Evolutionary conservation across 179 eudicot genomes (phyloP).

Genomic region (Spinacia oleracea): DNA sequence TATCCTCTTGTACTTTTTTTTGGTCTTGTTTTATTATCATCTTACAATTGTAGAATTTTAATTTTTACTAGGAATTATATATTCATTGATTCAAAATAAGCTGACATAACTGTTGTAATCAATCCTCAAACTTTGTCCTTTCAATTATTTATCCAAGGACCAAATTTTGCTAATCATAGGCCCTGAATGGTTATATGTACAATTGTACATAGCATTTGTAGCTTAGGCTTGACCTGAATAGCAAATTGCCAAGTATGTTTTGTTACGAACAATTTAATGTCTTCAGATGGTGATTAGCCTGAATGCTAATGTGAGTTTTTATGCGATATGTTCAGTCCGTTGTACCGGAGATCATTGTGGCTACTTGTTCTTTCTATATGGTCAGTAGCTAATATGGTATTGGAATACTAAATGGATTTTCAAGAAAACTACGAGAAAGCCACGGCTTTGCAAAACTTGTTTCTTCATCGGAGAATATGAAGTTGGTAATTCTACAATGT

Average conservation of each 20-base stretch:
- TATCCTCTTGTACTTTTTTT: neutral
- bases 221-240: neutral
- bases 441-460: too few relatives aligned
- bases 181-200: neutral
- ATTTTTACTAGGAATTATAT: neutral
- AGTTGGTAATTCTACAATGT: too few relatives aligned
- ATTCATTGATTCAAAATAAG: too few relatives aligned
- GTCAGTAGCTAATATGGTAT: neutral
- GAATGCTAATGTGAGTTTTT: neutral
- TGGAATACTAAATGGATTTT: too few relatives aligned
- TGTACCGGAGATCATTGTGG: neutral
- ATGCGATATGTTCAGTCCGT: neutral
- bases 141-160: neutral
- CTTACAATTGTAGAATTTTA: neutral
- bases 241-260: neutral
- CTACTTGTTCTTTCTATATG: neutral
- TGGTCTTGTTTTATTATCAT: neutral
- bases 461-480: too few relatives aligned
- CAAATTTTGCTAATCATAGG: conserved; percentile 1
- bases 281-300: neutral
- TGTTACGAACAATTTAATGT: neutral
- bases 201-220: neutral
- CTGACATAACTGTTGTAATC: neutral
- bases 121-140: neutral
- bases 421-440: too few relatives aligned